Base-by-base conservation (phyloP, 2,329 filamentous ascomycete species). In the Sclerotinia nivalis region DNA sequence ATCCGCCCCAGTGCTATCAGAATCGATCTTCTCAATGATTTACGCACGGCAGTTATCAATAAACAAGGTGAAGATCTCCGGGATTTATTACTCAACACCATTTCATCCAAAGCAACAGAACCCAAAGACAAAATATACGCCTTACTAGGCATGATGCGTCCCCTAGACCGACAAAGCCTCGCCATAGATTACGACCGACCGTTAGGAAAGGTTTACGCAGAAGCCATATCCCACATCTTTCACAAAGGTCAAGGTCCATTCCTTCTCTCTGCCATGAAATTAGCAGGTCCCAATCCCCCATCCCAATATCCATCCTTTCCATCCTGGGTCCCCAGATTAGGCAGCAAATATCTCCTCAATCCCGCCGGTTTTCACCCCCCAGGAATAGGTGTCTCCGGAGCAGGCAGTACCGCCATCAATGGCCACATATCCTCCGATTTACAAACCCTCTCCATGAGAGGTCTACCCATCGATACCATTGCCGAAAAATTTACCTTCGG, bases 191-290 rank as follows among this genome's bases (percentile, higher is more conserved):
- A 45, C 15, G 25, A 28, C n/a, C 37, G 56, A 43, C 15, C 56
- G 25, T 12, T 59, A 45, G 37, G 56, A 43, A 28, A 37, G 25
- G 18, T 59, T 6, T 43, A 59, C n/a, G n/a, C 56, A 59, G 56
- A 59, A 25, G 37, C 37, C 56, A 59, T 45, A 59, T 59, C 56
- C n/a, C 37, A 43, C 13, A 43, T 59, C 13, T 59, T 59, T n/a
- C 56, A 12, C 15, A 43, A 59, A 28, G n/a, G n/a, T 5, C 25
- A 9, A 25, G 37, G 37, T 10, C 13, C 13, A 20, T 59, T 18
- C 15, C n/a, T 59, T 45, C 37, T 59, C 40, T 20, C 37, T 4
- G 56, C 37, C 25, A 43, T 59, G n/a, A 22, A 45, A 59, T 25
- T 59, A 59, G 13, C 37, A 45, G 56, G 37, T 45, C 56, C 56